These are phyloP conservation scores for Chlorella vulgaris DNA, from an alignment of 139 green algal species.

Conservation along the genomic window DNA sequence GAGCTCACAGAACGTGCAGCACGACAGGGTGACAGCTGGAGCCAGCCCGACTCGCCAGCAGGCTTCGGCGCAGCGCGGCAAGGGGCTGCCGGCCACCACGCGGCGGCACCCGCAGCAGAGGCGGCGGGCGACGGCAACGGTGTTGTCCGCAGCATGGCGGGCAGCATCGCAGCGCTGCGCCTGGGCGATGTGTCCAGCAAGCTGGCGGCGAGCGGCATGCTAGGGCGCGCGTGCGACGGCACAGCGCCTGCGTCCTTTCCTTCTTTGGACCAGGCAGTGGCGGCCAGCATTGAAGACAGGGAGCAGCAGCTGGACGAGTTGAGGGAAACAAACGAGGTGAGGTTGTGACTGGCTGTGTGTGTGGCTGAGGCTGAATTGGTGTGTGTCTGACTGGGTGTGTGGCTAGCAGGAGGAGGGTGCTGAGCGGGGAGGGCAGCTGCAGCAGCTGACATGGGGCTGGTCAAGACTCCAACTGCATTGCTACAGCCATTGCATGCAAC, in stretches of 20 bases:
- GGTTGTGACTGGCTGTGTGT: no score
- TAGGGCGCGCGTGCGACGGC: not conserved
- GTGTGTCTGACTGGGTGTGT: no score
- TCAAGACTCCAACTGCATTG: no score
- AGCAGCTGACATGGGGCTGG: no score
- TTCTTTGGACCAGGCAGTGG: constrained; percentile 20
- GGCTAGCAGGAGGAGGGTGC: no score
- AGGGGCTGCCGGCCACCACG: not conserved
- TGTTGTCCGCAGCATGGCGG: not conserved
- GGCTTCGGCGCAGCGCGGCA: not conserved
- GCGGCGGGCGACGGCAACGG: not conserved
- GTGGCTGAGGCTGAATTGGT: no score
- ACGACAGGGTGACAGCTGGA: constrained; percentile 6
- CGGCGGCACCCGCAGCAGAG: not conserved
- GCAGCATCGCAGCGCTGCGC: constrained; percentile 19
- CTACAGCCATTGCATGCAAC: no score
- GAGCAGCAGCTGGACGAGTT: constrained; percentile 76
- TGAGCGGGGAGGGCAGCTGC: no score
- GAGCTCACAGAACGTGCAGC: constrained; percentile 3
- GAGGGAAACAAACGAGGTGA: constrained; percentile 79
- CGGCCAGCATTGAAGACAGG: constrained; percentile 38
- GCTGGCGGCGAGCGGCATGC: not conserved
- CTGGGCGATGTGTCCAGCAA: constrained; percentile 8
- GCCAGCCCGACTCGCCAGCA: constrained; percentile 1
- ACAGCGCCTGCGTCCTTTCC: not conserved